A percentile compares a stretch with the other conserved stretches of the same genome.
These are phyloP conservation scores for Talaromyces piceae DNA, from an alignment of 2,329 filamentous ascomycete species.

Conservation along the genomic window DNA sequence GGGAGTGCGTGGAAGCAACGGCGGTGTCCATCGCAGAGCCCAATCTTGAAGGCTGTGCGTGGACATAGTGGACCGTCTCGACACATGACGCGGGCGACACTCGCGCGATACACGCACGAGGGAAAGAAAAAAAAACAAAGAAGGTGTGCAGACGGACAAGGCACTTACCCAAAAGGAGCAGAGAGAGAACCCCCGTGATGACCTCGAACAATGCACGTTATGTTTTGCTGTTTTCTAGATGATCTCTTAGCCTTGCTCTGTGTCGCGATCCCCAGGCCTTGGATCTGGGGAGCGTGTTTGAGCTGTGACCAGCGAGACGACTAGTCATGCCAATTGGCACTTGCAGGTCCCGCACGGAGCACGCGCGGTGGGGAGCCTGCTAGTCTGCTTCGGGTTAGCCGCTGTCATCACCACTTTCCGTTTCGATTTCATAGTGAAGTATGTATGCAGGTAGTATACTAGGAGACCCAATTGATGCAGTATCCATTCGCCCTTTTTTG, in stretches of 20 bases:
- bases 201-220: not conserved
- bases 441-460: too few species aligned
- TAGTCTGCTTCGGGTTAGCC: not conserved
- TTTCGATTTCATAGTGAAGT: too few species aligned
- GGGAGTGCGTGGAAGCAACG: conserved; percentile 37
- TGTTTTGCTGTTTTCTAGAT: not conserved
- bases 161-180: not conserved
- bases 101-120: not conserved
- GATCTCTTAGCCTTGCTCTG: not conserved
- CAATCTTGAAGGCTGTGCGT: conserved; percentile 26
- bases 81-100: conserved; percentile 1
- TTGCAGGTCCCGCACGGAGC: not conserved
- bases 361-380: not conserved
- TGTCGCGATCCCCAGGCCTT: not conserved
- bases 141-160: not conserved
- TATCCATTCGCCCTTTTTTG: too few species aligned
- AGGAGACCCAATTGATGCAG: too few species aligned
- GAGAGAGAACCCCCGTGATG: not conserved
- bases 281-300: not conserved
- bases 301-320: too few species aligned
- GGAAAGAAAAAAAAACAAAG: too few species aligned
- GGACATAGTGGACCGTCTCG: conserved; percentile 23
- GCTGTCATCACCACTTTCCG: too few species aligned
- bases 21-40: conserved; percentile 10
- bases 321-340: not conserved